phyloP scores from a whole-genome alignment of 805 yeast genomes.

The Candida chauliodis region DNA sequence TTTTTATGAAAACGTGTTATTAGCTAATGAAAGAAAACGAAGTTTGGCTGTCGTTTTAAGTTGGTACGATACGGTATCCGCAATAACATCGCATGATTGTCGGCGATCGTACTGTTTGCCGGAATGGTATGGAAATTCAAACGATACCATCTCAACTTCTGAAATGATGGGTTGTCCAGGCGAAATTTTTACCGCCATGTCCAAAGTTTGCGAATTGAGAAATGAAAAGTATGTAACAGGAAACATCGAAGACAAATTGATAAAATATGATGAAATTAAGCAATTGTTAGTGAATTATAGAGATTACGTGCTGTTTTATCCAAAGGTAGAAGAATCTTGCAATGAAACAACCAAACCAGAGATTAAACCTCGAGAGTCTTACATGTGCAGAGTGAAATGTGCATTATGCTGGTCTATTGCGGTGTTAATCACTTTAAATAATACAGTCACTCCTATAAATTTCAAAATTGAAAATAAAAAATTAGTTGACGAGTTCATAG shows the following conservation, averaged over 20 bases:
- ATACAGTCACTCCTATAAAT: constrained; percentile 24
- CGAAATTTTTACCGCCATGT: constrained; percentile 47
- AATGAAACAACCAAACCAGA: constrained; percentile 1
- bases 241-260: neutral
- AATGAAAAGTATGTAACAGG: constrained; percentile 16
- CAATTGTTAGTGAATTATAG: constrained; percentile 40
- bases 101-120: constrained; percentile 51
- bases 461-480: constrained; percentile 25
- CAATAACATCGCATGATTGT: constrained; percentile 55
- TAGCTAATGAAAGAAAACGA: constrained; percentile 46
- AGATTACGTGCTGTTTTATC: constrained; percentile 35
- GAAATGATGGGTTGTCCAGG: constrained; percentile 62
- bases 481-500: constrained; percentile 44
- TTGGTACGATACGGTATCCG: constrained; percentile 59
- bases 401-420: constrained; percentile 59
- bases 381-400: constrained; percentile 42
- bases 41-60: constrained; percentile 50
- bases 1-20: constrained; percentile 35
- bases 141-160: constrained; percentile 44
- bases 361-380: constrained; percentile 12
- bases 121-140: constrained; percentile 48
- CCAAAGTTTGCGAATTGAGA: constrained; percentile 40
- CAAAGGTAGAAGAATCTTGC: constrained; percentile 17
- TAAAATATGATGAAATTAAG: constrained; percentile 30
- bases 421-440: constrained; percentile 22